Evolutionary conservation across 768 basidiomycete genomes (phyloP), one percentile per base, ranked within the genome.

Genomic region (Mycena rosella): DNA sequence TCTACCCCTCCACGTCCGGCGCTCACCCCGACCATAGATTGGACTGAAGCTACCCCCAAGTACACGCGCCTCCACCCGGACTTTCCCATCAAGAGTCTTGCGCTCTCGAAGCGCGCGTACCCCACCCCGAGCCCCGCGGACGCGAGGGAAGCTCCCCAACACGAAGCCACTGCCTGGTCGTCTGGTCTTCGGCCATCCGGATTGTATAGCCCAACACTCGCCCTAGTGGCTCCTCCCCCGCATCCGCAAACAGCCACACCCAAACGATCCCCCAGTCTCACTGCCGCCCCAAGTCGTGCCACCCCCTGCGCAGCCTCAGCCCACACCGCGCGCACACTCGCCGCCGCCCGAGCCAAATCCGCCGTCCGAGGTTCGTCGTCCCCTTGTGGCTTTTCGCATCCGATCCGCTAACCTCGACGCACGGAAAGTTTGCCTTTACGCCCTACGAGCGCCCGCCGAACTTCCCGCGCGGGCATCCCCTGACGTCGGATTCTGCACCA

Each of bases 391-490:
- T 24, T 4, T 34, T 18, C 10, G 5, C 14, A 15, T 18, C 9
- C 5, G 17, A 40, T 8, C 4, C n/a, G 27, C 49, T 44, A 3
- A 29, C 34, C 9, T 11, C 30, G 36, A 13, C 20, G 13, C 38
- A n/a, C n/a, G n/a, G n/a, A n/a, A n/a, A 67, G 59, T 60, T 56
- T 24, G 59, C 44, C 0, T 67, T 60, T 47, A 51, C 52, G 17
- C 65, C 65, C 1, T 67, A 67, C 36, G 59, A 61, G 59, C 53
- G 27, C n/a, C 53, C 60, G 20, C 36, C 42, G 29, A 26, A 60
- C 34, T 66, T 66, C 32, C 65, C 57, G 11, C n/a, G 22, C 8
- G 27, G 22, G 2, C 51, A 53, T 1, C n/a, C 42, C 7, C 29
- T 24, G 2, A 14, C 4, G 10, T 3, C 56, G 26, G n/a, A n/a